phyloP scores from a whole-genome alignment of 2,329 filamentous ascomycete genomes.

The Alternaria dauci region DNA sequence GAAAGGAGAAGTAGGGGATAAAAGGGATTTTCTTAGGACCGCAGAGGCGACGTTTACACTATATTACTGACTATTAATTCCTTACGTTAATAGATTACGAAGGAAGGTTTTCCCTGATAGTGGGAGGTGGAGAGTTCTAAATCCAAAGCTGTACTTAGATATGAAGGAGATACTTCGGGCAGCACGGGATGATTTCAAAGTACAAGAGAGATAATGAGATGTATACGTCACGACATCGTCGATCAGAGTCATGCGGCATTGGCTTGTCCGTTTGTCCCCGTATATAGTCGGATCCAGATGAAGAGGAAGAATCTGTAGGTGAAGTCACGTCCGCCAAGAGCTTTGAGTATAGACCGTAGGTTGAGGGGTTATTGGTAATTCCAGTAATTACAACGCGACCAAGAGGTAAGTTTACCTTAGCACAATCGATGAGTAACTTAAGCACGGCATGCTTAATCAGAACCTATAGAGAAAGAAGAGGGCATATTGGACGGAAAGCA shows the following conservation, averaged over 20 bases:
- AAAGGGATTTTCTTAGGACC: neutral
- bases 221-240: constrained; percentile 1
- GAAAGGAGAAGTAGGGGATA: too few species aligned
- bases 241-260: constrained; percentile 4
- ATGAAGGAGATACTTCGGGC: constrained; percentile 5
- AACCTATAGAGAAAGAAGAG: too few species aligned
- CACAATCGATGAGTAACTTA: too few species aligned
- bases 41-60: constrained; percentile 17
- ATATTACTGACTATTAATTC: neutral
- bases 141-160: constrained; percentile 13
- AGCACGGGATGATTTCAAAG: constrained; percentile 4
- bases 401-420: too few species aligned
- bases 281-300: too few species aligned
- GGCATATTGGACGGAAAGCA: too few species aligned
- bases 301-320: too few species aligned
- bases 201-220: constrained; percentile 1
- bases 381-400: too few species aligned
- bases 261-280: neutral
- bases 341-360: too few species aligned
- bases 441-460: too few species aligned
- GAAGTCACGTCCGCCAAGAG: too few species aligned
- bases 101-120: constrained; percentile 48
- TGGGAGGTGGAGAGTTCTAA: constrained; percentile 13
- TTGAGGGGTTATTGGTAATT: too few species aligned
- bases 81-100: constrained; percentile 40